A percentile compares a stretch with the other conserved stretches of the same genome.
These are phyloP conservation scores for Rubroshorea leprosula DNA, from an alignment of 345 rosid species.

Conservation along the genomic window DNA sequence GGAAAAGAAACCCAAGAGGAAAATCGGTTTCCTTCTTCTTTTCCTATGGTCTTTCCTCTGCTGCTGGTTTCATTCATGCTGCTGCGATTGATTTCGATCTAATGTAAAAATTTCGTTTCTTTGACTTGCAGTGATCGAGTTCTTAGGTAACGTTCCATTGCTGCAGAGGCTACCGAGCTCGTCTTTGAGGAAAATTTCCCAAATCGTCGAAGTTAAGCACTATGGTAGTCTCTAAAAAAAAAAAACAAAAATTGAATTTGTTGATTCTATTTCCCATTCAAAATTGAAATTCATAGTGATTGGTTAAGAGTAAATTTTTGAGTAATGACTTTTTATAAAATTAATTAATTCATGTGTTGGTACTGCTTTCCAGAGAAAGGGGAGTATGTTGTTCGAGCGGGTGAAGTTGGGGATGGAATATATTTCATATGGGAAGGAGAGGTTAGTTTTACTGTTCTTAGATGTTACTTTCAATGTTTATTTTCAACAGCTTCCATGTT, in stretches of 20 bases:
- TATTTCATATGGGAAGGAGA: slow-evolving; percentile 87
- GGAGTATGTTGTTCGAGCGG: slow-evolving; percentile 63
- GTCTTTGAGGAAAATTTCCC: slow-evolving; percentile 59
- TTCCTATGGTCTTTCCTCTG: neutral
- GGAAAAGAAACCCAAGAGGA: too few relatives aligned
- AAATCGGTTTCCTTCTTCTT: too few relatives aligned
- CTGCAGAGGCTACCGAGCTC: slow-evolving; percentile 65
- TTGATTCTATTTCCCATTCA: neutral
- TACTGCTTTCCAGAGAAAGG: slow-evolving; percentile 50
- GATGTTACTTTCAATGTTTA: slow-evolving; percentile 2
- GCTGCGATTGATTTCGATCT: neutral
- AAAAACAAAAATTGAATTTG: neutral
- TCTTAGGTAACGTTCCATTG: slow-evolving; percentile 65
- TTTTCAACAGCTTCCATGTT: neutral
- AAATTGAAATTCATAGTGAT: too few relatives aligned
- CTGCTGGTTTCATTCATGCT: neutral
- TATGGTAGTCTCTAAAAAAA: slow-evolving; percentile 43
- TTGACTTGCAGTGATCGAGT: slow-evolving; percentile 53
- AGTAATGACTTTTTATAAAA: neutral
- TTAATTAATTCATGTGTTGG: neutral
- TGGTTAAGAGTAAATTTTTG: neutral
- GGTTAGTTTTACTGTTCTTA: slow-evolving; percentile 34
- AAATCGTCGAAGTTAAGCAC: slow-evolving; percentile 38
- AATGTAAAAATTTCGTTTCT: neutral
- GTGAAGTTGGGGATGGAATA: slow-evolving; percentile 71